Percentiles rank a stretch among this genome's conserved stretches.
Conservation (phyloP, 345 rosid species). For the Hibiscus trionum region DNA sequence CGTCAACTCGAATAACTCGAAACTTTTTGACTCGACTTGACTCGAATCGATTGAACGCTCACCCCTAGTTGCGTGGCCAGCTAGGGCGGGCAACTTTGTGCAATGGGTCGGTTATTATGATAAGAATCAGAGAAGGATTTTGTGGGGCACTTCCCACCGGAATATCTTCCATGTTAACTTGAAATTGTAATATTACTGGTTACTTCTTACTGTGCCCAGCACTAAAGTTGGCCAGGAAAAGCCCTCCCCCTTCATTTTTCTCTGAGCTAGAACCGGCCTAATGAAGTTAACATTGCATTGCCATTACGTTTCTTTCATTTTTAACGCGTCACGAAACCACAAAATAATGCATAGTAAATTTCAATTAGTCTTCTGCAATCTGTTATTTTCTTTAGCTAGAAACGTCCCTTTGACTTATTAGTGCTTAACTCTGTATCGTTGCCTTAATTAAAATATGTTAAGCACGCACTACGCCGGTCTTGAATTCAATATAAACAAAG, state of each 20-base stretch:
- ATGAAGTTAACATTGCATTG: neutral
- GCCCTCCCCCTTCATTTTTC: neutral
- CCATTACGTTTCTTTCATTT: neutral
- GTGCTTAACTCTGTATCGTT: neutral
- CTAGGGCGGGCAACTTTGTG: constrained; percentile 1
- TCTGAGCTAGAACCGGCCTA: neutral
- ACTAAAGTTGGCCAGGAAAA: constrained; percentile 9
- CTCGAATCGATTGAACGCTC: too few relatives aligned
- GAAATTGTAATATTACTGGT: neutral
- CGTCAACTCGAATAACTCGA: too few relatives aligned
- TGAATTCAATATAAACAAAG: neutral
- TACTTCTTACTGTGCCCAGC: neutral
- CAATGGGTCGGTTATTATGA: constrained; percentile 14
- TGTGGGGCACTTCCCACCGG: constrained; percentile 21
- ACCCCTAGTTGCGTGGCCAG: constrained; percentile 7
- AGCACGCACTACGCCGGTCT: neutral
- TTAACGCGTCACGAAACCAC: neutral
- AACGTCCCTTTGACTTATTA: too few relatives aligned
- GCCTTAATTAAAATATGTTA: neutral
- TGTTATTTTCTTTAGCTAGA: too few relatives aligned
- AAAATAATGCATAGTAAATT: neutral
- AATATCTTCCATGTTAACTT: neutral
- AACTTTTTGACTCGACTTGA: too few relatives aligned
- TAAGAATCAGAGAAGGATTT: constrained; percentile 15
- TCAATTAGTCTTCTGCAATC: too few relatives aligned